These are phyloP conservation scores for Mycena kentingensis DNA, from an alignment of 768 basidiomycete genomes.

Conservation along the genomic window DNA sequence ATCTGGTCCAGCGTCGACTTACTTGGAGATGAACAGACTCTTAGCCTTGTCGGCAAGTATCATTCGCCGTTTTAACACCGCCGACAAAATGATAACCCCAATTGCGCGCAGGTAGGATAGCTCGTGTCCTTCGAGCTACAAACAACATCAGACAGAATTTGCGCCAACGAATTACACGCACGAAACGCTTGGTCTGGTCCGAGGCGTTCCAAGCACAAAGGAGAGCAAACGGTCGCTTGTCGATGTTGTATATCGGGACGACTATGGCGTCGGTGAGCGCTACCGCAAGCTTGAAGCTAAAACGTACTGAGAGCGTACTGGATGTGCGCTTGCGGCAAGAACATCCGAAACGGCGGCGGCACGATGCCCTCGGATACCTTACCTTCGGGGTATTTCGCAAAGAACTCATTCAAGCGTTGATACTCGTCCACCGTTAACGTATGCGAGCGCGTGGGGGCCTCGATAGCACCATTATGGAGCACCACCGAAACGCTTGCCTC, in stretches of 20 bases:
- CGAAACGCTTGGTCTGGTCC: conserved; percentile 78
- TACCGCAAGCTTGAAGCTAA: neutral
- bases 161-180: conserved; percentile 36
- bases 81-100: conserved; percentile 90
- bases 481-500: conserved; percentile 69
- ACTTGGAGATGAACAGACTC: conserved; percentile 91
- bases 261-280: conserved; percentile 43
- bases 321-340: conserved; percentile 73
- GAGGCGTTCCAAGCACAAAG: conserved; percentile 90
- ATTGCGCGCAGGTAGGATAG: conserved; percentile 91
- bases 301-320: conserved; percentile 85
- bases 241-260: conserved; percentile 91
- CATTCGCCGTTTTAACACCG: conserved; percentile 90
- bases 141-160: conserved; percentile 13
- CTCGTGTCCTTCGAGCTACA: conserved; percentile 83
- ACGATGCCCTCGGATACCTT: conserved; percentile 86
- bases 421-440: conserved; percentile 73
- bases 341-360: conserved; percentile 78
- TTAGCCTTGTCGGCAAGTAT: conserved; percentile 94
- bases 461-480: conserved; percentile 68
- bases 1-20: conserved; percentile 24
- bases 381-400: conserved; percentile 79
- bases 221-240: conserved; percentile 88
- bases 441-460: conserved; percentile 50
- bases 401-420: conserved; percentile 72